A percentile compares a stretch with the other conserved stretches of the same genome.
Evolutionary conservation across 2,329 filamentous ascomycete species (phyloP).

Genomic region (Trichoderma arundinaceum): DNA sequence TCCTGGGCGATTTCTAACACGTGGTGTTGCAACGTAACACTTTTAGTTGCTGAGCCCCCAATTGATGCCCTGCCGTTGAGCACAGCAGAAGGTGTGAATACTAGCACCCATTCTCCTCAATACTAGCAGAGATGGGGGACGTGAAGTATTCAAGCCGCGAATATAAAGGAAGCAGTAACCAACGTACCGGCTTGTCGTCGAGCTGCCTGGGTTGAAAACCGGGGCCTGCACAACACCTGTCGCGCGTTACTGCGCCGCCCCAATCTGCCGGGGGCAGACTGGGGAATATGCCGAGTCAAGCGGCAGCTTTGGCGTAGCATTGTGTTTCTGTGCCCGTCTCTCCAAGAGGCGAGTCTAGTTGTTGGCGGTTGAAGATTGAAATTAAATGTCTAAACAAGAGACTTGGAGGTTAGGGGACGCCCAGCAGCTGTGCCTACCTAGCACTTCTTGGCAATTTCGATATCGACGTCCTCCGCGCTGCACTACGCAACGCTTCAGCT

Average conservation of each 20-base stretch:
- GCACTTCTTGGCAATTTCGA: conserved; percentile 17
- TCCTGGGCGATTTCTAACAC: not conserved
- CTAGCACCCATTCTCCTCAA: not conserved
- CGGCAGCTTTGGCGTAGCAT: conserved; percentile 38
- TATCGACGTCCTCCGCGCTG: not conserved
- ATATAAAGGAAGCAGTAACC: conserved; percentile 30
- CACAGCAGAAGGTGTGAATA: not conserved
- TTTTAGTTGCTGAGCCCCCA: not conserved
- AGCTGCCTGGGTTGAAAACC: conserved; percentile 41
- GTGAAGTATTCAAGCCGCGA: not conserved
- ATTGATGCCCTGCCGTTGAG: not conserved
- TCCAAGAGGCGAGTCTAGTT: not conserved
- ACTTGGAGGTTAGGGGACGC: conserved; percentile 13
- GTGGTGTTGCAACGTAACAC: not conserved
- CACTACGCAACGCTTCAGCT: not conserved
- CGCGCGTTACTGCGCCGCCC: conserved; percentile 13
- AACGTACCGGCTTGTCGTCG: conserved; percentile 41
- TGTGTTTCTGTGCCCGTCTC: conserved; percentile 32
- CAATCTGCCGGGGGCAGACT: conserved; percentile 24
- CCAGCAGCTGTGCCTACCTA: not conserved
- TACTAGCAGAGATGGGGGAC: not conserved
- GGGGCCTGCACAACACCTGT: conserved; percentile 34
- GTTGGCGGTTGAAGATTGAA: conserved; percentile 11
- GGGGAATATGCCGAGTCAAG: conserved; percentile 39
- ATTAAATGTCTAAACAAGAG: conserved; percentile 1